A percentile compares a stretch with the other conserved stretches of the same genome.
Evolutionary conservation across 306 rosid species (phyloP).

Genomic region (Corylus americana): DNA sequence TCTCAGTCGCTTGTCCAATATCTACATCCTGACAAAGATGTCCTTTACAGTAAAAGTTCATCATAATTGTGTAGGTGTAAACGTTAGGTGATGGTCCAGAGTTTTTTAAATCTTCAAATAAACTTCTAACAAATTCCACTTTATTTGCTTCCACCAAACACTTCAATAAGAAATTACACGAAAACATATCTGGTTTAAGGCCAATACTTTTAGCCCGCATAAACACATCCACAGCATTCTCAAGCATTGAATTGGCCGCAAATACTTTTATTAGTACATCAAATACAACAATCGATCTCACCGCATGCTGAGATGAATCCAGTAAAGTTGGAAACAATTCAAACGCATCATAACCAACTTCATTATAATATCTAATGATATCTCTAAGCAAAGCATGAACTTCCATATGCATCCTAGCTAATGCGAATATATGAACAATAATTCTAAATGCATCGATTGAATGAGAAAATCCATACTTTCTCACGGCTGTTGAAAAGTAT

Average conservation of each 20-base stretch:
- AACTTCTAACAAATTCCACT: constrained; percentile 40
- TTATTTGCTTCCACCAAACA: constrained; percentile 58
- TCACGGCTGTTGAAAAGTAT: constrained; percentile 39
- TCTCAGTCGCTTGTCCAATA: constrained; percentile 43
- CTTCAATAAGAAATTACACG: constrained; percentile 71
- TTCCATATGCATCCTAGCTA: constrained; percentile 49
- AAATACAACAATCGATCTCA: constrained; percentile 39
- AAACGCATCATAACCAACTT: constrained; percentile 31
- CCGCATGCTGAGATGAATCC: constrained; percentile 44
- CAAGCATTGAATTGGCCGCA: constrained; percentile 63
- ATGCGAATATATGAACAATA: constrained; percentile 54
- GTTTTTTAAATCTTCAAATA: constrained; percentile 46
- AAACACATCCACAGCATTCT: constrained; percentile 55
- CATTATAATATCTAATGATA: constrained; percentile 39
- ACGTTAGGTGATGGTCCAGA: constrained; percentile 58
- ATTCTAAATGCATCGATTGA: constrained; percentile 48
- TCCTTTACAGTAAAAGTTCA: constrained; percentile 52
- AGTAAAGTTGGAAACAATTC: constrained; percentile 44
- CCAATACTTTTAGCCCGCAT: constrained; percentile 44
- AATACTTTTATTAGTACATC: constrained; percentile 58
- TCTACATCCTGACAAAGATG: constrained; percentile 36
- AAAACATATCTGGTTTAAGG: constrained; percentile 36
- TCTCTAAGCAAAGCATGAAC: constrained; percentile 57
- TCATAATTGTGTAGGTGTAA: constrained; percentile 62
- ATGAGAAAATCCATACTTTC: constrained; percentile 42